Conservation (phyloP, 2,329 filamentous ascomycete species). For the Stagonosporopsis chrysanthemi region DNA sequence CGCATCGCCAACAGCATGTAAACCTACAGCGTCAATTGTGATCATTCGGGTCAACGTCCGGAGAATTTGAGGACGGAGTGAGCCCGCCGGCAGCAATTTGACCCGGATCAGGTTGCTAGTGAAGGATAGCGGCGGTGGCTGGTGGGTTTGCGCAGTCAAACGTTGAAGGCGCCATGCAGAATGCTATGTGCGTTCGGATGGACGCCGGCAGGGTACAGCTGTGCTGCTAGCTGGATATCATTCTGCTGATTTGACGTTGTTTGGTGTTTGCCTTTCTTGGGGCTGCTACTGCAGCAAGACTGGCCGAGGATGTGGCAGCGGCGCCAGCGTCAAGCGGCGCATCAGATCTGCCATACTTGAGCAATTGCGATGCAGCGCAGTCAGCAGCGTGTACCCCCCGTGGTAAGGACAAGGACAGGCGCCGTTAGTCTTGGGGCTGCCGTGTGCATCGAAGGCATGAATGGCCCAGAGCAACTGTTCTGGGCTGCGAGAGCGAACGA, state of each 20-base stretch:
- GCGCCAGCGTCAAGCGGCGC: too few relatives aligned
- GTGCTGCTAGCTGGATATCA: not conserved
- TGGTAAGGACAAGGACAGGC: not conserved
- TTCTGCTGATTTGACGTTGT: not conserved
- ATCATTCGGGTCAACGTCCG: not conserved
- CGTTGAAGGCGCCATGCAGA: slow-evolving; percentile 11
- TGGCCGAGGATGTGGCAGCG: too few relatives aligned
- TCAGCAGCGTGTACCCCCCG: too few relatives aligned
- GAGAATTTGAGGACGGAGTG: slow-evolving; percentile 6
- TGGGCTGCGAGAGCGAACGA: not conserved
- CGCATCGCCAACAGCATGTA: not conserved
- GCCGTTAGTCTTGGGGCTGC: not conserved
- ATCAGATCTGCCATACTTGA: too few relatives aligned
- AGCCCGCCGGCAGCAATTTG: slow-evolving; percentile 3
- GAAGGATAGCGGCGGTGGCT: not conserved
- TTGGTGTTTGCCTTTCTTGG: not conserved
- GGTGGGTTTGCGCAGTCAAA: not conserved
- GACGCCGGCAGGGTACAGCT: not conserved
- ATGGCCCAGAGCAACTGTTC: not conserved
- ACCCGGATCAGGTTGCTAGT: not conserved
- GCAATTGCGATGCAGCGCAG: too few relatives aligned
- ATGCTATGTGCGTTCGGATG: not conserved
- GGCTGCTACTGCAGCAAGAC: too few relatives aligned
- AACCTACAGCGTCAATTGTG: not conserved
- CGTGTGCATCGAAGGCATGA: not conserved